Conservation (phyloP, 768 basidiomycete species). For the Cubamyces lactineus region DNA sequence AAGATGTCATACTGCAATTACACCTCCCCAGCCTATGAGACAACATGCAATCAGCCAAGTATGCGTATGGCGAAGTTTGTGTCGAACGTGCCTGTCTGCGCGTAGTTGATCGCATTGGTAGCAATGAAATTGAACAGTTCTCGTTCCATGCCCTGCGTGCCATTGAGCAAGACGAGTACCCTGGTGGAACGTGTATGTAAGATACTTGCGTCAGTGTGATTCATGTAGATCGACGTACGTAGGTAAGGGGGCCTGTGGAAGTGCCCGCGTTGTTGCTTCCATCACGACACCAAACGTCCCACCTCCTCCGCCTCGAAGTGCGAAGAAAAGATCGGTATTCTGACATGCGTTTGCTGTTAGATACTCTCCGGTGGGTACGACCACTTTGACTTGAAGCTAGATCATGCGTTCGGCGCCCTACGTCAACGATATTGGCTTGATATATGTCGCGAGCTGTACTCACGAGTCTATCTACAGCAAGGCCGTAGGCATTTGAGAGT, state of each 20-base stretch:
- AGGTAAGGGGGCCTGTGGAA: conserved; percentile 29
- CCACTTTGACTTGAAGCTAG: conserved; percentile 53
- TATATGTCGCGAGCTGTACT: neutral
- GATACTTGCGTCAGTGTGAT: neutral
- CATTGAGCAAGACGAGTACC: conserved; percentile 20
- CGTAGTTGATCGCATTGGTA: too few relatives aligned
- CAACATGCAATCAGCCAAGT: too few relatives aligned
- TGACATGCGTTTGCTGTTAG: conserved; percentile 49
- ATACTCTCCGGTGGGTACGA: conserved; percentile 54
- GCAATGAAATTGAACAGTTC: too few relatives aligned
- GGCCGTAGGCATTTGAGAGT: conserved; percentile 34
- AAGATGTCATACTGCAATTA: too few relatives aligned
- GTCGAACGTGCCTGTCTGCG: too few relatives aligned
- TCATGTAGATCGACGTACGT: conserved; percentile 24
- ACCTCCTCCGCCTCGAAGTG: conserved; percentile 50
- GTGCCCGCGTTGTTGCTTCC: conserved; percentile 28
- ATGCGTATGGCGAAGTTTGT: too few relatives aligned
- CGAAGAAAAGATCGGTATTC: conserved; percentile 57
- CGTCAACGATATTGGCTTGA: neutral
- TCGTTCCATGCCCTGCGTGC: too few relatives aligned
- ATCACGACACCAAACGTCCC: conserved; percentile 42
- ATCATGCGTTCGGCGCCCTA: too few relatives aligned
- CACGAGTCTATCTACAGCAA: conserved; percentile 38
- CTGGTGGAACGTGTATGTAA: neutral
- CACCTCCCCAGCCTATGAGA: too few relatives aligned